Conservation (phyloP, 2,329 filamentous ascomycete genomes). For the Hymenoscyphus repandus region DNA sequence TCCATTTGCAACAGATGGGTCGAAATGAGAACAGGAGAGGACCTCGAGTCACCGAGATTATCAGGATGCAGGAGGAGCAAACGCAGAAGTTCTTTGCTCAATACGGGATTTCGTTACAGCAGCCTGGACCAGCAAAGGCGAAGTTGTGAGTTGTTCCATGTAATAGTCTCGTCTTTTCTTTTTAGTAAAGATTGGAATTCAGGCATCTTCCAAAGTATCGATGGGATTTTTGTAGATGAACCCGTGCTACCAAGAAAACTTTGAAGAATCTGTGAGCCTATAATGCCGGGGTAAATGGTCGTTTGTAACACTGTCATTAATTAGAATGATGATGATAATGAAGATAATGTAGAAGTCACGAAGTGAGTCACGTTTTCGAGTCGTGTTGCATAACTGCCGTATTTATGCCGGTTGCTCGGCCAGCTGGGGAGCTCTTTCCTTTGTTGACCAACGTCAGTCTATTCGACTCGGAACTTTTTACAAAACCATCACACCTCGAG, state of each 20-base stretch:
- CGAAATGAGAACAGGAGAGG: slow-evolving; percentile 73
- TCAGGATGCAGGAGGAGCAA: slow-evolving; percentile 59
- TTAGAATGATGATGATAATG: too few species aligned
- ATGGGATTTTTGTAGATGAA: too few species aligned
- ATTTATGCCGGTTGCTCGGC: slow-evolving; percentile 4
- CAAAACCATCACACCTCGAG: slow-evolving; percentile 2
- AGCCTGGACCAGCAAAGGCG: slow-evolving; percentile 25
- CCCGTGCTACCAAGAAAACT: too few species aligned
- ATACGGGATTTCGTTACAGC: slow-evolving; percentile 41
- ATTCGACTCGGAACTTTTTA: background rate
- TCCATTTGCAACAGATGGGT: slow-evolving; percentile 79
- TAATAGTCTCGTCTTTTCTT: background rate
- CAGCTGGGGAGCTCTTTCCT: slow-evolving; percentile 1
- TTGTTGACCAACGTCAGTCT: background rate
- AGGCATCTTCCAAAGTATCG: too few species aligned
- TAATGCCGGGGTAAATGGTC: too few species aligned
- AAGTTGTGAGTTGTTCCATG: slow-evolving; percentile 25
- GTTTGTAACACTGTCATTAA: too few species aligned
- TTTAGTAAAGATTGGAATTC: too few species aligned
- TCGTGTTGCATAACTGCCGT: background rate
- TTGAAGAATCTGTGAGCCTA: too few species aligned
- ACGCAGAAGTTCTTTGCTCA: slow-evolving; percentile 60
- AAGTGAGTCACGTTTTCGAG: slow-evolving; percentile 2
- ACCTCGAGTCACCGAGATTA: slow-evolving; percentile 52
- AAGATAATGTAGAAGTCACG: background rate